These are phyloP conservation scores for Coccinonectria pachysandricola DNA, from an alignment of 2,329 filamentous ascomycete genomes.

Conservation along the genomic window DNA sequence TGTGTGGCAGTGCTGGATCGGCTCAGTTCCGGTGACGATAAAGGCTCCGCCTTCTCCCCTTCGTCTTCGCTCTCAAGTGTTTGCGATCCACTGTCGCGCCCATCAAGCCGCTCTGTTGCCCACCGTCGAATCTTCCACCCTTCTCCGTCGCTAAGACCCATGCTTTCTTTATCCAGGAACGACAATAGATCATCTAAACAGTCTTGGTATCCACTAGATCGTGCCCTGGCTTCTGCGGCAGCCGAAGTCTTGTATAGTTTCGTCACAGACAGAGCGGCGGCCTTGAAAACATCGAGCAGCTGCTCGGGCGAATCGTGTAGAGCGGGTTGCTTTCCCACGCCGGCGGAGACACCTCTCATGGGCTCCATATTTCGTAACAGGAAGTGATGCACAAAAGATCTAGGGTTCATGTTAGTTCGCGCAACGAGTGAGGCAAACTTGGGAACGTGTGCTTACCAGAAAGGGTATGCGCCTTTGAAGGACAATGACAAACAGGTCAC, in stretches of 20 bases:
- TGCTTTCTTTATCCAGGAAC: constrained; percentile 72
- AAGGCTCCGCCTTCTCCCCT: constrained; percentile 48
- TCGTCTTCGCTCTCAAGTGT: constrained; percentile 62
- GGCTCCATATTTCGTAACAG: constrained; percentile 19
- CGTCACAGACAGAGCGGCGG: constrained; percentile 85
- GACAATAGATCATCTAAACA: constrained; percentile 81
- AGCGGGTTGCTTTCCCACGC: constrained; percentile 20
- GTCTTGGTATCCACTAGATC: constrained; percentile 81
- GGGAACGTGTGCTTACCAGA: no score
- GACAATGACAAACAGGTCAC: no score
- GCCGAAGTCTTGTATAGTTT: constrained; percentile 92
- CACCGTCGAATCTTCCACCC: constrained; percentile 52
- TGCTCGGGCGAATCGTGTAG: constrained; percentile 42
- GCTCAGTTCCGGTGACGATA: constrained; percentile 48
- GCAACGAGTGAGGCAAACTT: no score
- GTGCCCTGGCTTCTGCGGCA: constrained; percentile 62
- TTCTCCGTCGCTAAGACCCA: constrained; percentile 72
- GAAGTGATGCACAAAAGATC: constrained; percentile 1
- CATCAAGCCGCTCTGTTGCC: constrained; percentile 60
- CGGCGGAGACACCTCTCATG: constrained; percentile 21
- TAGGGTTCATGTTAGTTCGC: no score
- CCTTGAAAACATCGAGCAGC: constrained; percentile 82
- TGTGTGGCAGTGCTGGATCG: constrained; percentile 35
- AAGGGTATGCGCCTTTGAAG: no score
- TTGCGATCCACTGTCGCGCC: constrained; percentile 42